Percentiles rank a stretch among this genome's conserved stretches.
These are phyloP conservation scores for Amanita pallidorosea DNA, from an alignment of 768 basidiomycete genomes.

Conservation along the genomic window DNA sequence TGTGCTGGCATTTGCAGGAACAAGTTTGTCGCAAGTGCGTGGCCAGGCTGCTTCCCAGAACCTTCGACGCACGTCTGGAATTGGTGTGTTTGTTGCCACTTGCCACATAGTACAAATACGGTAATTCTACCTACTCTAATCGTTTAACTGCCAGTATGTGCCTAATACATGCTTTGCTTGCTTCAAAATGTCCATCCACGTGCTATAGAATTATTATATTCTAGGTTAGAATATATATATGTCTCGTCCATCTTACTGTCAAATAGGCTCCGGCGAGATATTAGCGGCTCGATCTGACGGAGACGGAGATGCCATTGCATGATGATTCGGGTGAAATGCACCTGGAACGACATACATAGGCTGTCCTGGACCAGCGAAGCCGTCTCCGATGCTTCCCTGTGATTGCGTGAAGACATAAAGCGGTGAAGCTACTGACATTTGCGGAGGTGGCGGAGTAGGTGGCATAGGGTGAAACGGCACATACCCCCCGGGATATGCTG, in stretches of 20 bases:
- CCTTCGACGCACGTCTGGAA: background rate
- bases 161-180: too few relatives aligned
- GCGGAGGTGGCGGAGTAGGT: slow-evolving; percentile 1
- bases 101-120: background rate
- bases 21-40: background rate
- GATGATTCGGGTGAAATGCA: background rate
- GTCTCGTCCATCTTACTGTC: background rate
- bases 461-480: slow-evolving; percentile 20
- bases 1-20: background rate
- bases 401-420: slow-evolving; percentile 13
- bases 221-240: background rate
- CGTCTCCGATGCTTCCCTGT: slow-evolving; percentile 2
- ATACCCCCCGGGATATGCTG: slow-evolving; percentile 16
- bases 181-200: too few relatives aligned
- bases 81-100: background rate
- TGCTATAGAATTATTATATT: too few relatives aligned
- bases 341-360: slow-evolving; percentile 5
- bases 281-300: background rate
- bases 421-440: slow-evolving; percentile 13
- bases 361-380: background rate
- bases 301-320: background rate
- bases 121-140: too few relatives aligned
- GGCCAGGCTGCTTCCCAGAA: background rate
- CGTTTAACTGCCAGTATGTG: too few relatives aligned
- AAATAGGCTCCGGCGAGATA: background rate